Base-by-base conservation (phyloP, 257 asterid species). In the Cinchona pubescens region DNA sequence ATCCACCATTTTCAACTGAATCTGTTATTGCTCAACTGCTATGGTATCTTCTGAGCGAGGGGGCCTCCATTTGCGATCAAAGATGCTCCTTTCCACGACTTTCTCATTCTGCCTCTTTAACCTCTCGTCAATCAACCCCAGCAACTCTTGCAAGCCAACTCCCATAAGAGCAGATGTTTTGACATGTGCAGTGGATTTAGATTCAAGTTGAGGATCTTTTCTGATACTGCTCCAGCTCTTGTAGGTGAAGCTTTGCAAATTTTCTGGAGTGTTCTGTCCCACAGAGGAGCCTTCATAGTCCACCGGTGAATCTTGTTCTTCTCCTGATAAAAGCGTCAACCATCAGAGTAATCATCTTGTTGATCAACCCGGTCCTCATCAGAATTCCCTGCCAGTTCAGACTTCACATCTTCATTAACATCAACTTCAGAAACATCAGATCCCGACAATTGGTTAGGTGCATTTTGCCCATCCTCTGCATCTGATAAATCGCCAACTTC, bases 61-160 rank as follows among this genome's bases (percentile, higher is more conserved):
- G 0, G 98, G 97, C 85, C 98, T 85, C 99, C 99, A 95, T 80
- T 95, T 95, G 7, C 88, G 87, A 67, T 88, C 81, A 76, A 85
- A 88, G 64, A 92, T 73, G 77, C 81, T 78, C 75, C 85, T 79
- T 79, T 87, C 91, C 1, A 78, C 73, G 66, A 79, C 85, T 27
- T 67, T 79, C 75, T 51, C 64, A 18, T 72, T 72, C 72, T 53
- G 69, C 48, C 79, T 70, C 71, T 79, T 83, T 75, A 90, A 49
- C 87, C 84, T 92, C 62, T 88, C 87, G 60, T 95, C 99, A 11
- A 95, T 82, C 42, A 86, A 76, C 81, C 86, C 84, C 29, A 95
- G 88, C 89, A 95, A 82, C 81, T 92, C 91, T 76, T 91, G 96
- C 78, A 95, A 78, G 60, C 99, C 99, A 42, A 90, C 88, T 67